Base-by-base conservation (phyloP, 148 eudicot species). In the Persicaria maculosa region DNA sequence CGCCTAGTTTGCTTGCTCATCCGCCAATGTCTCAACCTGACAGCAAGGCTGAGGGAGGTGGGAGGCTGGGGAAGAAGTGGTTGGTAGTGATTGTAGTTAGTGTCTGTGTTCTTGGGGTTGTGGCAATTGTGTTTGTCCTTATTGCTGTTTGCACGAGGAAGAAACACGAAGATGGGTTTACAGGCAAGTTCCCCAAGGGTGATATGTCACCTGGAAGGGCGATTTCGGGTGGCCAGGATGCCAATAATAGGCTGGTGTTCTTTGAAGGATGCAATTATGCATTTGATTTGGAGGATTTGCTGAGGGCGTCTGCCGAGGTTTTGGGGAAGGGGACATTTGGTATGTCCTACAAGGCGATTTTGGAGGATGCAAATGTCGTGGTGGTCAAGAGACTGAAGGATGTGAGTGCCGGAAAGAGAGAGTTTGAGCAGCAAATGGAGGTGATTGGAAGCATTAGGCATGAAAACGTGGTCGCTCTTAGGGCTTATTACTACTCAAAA, bases 251-350 rank as follows among this genome's bases (percentile, higher is more conserved):
- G 74, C 78, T 92, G 58, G 85, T 86, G 67, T 95, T 92, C 84
- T 95, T 95, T 40, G 98, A 90, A 85, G 93, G 97, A 6, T 90
- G 93, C 79, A 87, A 74, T 72, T 90, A 88, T 75, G 93, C 85
- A 11, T 95, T 95, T 72, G 97, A 95, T 88, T 84, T 95, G 76
- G 98, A 95, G 84, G 98, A 95, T 84, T 80, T 95, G 64, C 75
- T 95, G 70, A 90, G 97, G 83, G 98, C 98, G 52, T 95, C 98
- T 58, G 97, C 98, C 70, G 97, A 95, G 78, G 97, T 92, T 1
- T 77, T 95, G 80, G 98, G 98, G 2, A 95, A 95, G 80, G 98
- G 98, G 43, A 86, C 93, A 0, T 92, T 88, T 78, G 98, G 98
- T 19, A 95, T 80, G 79, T 87, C 97, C 4, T 95, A 90, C 71